phyloP scores from a whole-genome alignment of 1,139 yeast genomes.

The Debaryomyces singareniensis region DNA sequence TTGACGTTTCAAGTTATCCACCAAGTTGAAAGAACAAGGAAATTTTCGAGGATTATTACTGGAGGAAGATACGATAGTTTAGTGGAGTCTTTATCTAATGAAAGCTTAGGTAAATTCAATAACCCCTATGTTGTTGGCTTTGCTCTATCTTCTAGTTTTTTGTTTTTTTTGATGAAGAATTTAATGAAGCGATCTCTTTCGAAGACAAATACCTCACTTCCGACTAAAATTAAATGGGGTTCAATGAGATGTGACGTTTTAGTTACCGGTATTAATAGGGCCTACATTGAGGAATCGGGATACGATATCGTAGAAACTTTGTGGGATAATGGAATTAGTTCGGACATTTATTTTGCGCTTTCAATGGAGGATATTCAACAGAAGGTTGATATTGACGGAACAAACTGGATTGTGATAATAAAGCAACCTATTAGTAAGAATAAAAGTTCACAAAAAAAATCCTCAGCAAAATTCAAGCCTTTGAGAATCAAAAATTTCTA shows the following conservation, averaged over 20 bases:
- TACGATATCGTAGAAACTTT: conserved; percentile 53
- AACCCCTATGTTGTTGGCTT: conserved; percentile 75
- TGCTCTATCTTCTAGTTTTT: conserved; percentile 43
- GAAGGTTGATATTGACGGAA: conserved; percentile 63
- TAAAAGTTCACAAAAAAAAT: conserved; percentile 26
- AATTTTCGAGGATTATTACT: conserved; percentile 57
- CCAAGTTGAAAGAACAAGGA: conserved; percentile 41
- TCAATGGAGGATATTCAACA: conserved; percentile 65
- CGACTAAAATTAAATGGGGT: conserved; percentile 19
- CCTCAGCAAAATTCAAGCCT: conserved; percentile 51
- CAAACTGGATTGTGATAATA: conserved; percentile 67
- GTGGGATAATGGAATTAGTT: conserved; percentile 68
- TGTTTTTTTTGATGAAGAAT: conserved; percentile 39
- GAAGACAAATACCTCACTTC: conserved; percentile 34
- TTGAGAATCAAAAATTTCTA: conserved; percentile 61
- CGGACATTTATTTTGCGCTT: conserved; percentile 54
- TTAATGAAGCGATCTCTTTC: conserved; percentile 20
- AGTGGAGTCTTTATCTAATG: conserved; percentile 52
- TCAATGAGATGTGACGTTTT: conserved; percentile 69
- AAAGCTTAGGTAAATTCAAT: conserved; percentile 19
- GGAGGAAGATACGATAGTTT: conserved; percentile 89
- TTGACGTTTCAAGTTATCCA: conserved; percentile 83
- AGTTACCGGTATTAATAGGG: conserved; percentile 58
- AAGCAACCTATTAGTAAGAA: conserved; percentile 45
- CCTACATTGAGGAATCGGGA: conserved; percentile 50